A percentile compares a stretch with the other conserved stretches of the same genome.
Evolutionary conservation across 2,329 filamentous ascomycete species (phyloP).

Genomic region (Coniochaeta sp.): DNA sequence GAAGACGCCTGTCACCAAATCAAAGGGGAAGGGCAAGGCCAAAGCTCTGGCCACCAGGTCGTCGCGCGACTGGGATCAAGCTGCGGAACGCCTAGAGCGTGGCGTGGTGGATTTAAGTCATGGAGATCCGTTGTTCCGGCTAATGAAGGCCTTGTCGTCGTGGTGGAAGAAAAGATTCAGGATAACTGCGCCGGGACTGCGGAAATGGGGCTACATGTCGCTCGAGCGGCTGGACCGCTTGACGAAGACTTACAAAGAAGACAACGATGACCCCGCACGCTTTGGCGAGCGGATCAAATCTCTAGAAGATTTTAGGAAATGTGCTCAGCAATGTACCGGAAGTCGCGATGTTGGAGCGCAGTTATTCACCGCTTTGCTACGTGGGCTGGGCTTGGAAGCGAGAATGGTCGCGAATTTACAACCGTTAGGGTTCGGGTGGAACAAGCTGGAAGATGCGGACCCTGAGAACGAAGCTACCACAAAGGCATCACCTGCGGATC

Average conservation of each 20-base stretch:
- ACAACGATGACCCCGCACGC: constrained; percentile 49
- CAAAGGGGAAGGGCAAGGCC: constrained; percentile 14
- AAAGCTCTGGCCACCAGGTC: constrained; percentile 27
- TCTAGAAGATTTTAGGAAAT: constrained; percentile 59
- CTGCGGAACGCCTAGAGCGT: constrained; percentile 61
- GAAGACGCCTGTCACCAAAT: constrained; percentile 14
- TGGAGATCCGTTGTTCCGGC: constrained; percentile 70
- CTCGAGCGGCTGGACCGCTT: constrained; percentile 68
- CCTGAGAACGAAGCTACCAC: constrained; percentile 29
- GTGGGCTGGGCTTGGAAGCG: constrained; percentile 74
- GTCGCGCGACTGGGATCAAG: constrained; percentile 61
- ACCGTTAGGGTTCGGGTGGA: constrained; percentile 84
- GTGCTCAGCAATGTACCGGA: constrained; percentile 64
- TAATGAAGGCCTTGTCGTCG: constrained; percentile 67
- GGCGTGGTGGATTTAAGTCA: constrained; percentile 70
- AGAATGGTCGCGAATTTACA: constrained; percentile 81
- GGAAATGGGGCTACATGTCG: constrained; percentile 86
- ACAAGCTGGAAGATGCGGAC: constrained; percentile 72
- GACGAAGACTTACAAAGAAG: constrained; percentile 59
- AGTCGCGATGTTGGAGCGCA: constrained; percentile 85
- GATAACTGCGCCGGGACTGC: constrained; percentile 67
- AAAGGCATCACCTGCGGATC: constrained; percentile 9
- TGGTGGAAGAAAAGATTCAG: constrained; percentile 87
- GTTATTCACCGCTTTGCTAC: constrained; percentile 77
- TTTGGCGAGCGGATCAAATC: constrained; percentile 72